Evolutionary conservation across 2,329 filamentous ascomycete genomes (phyloP).

Genomic region (Coniochaeta ligniaria): DNA sequence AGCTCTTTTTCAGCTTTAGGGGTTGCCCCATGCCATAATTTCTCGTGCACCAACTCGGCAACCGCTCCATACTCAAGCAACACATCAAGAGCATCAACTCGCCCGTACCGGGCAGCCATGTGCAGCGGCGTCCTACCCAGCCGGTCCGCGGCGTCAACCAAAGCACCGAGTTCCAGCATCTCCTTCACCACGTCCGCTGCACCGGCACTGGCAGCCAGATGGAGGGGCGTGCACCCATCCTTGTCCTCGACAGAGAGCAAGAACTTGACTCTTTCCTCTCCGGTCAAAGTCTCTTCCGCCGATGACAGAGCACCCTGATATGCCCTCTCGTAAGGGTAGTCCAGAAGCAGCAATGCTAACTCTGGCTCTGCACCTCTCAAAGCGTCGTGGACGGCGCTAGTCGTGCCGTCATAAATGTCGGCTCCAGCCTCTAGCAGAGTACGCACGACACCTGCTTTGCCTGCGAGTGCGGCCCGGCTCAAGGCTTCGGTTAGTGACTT

Average conservation of each 20-base stretch:
- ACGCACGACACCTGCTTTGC: constrained; percentile 8
- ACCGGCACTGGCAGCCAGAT: constrained; percentile 10
- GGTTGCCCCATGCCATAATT: not conserved
- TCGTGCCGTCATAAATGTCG: constrained; percentile 5
- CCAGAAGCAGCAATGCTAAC: constrained; percentile 5
- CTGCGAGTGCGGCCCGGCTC: constrained; percentile 5
- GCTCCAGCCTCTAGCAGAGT: constrained; percentile 13
- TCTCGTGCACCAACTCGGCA: not conserved
- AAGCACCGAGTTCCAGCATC: constrained; percentile 8
- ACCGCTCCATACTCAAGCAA: constrained; percentile 4
- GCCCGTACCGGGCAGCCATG: constrained; percentile 4
- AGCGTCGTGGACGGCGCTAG: constrained; percentile 10
- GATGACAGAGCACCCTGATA: not conserved
- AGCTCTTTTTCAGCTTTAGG: not conserved
- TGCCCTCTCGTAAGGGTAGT: constrained; percentile 3
- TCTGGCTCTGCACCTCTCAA: constrained; percentile 8
- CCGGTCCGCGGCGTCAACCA: constrained; percentile 6
- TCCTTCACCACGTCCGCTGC: constrained; percentile 1
- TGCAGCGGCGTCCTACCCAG: constrained; percentile 7
- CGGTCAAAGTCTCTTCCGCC: not conserved
- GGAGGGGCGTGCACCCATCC: constrained; percentile 12
- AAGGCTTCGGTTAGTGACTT: constrained; percentile 5
- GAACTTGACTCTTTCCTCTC: not conserved
- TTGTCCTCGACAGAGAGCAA: constrained; percentile 7
- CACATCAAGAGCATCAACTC: not conserved